Base-by-base conservation (phyloP, 768 basidiomycete genomes). In the Collybia mongolica region DNA sequence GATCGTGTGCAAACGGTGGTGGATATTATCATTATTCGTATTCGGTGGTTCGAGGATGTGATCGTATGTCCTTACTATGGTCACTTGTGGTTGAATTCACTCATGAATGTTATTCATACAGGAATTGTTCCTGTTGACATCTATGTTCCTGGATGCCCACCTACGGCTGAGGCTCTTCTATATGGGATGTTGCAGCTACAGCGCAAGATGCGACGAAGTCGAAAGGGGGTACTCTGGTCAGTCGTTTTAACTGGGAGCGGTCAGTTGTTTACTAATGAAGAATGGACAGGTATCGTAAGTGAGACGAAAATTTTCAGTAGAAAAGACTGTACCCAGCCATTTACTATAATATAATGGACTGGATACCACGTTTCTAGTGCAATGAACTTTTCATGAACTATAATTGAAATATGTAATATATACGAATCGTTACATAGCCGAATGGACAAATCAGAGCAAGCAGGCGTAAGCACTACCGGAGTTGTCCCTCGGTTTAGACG, bases 1-100 rank as follows among this genome's bases (percentile, higher is more conserved):
- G 97, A 40, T 98, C 96, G 4, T 99, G 97, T 69, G 97, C 97
- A 15, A 98, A 98, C 67, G 97, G 97, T 24, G 93, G 94, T 49
- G 94, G 93, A 14, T 95, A 94, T 74, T 94, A 95, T 69, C 94
- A 96, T 72, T 97, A 98, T 69, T 97, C 96, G 22, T 99, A 99
- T 72, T 94, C 95, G 23, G 97, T 99, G 54, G 97, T 98, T 32
- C 86, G 97, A 41, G 97, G 97, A 14, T 98, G 96, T 67, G 97
- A 99, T 75, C 84, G 97, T 90, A 66, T 51, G 88, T 67, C 32
- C 46, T n/a, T 26, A 44, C 12, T 45, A 46, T 22, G 22, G 36
- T 24, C 43, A 8, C 37, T 48, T 53, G 20, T 8, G 17, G 35
- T 43, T 38, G 54, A 39, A 48, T 39, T 45, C 40, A 39, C 52